A percentile compares a stretch with the other conserved stretches of the same genome.
phyloP scores from a whole-genome alignment of 345 rosid genomes.

The Triadica sebifera region DNA sequence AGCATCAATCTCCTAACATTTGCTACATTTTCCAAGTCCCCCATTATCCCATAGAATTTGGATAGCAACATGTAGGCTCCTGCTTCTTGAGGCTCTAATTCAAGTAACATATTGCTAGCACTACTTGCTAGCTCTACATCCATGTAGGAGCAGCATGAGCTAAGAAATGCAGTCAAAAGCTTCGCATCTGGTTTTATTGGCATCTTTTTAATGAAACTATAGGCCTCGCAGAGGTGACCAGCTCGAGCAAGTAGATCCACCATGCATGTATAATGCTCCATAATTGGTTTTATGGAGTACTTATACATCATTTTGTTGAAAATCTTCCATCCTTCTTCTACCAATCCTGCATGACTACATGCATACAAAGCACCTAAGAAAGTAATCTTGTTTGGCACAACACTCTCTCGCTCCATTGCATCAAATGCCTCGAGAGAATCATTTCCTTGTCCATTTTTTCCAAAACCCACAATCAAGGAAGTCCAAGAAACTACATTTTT shows the following conservation, averaged over 20 bases:
- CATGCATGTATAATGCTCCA: slow-evolving; percentile 33
- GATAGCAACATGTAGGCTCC: slow-evolving; percentile 34
- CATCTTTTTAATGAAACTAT: slow-evolving; percentile 24
- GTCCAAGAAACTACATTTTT: slow-evolving; percentile 34
- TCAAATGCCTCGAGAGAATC: slow-evolving; percentile 22
- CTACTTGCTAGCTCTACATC: slow-evolving; percentile 21
- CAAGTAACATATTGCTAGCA: slow-evolving; percentile 21
- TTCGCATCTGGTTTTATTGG: slow-evolving; percentile 26
- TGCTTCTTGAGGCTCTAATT: slow-evolving; percentile 29
- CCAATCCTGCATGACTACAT: slow-evolving; percentile 29
- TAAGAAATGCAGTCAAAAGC: slow-evolving; percentile 27
- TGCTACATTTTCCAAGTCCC: slow-evolving; percentile 25
- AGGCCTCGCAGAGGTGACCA: slow-evolving; percentile 15
- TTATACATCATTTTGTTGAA: slow-evolving; percentile 15
- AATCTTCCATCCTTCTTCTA: slow-evolving; percentile 18
- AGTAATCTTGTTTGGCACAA: slow-evolving; percentile 21
- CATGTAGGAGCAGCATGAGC: slow-evolving; percentile 27
- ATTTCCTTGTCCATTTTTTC: slow-evolving; percentile 27
- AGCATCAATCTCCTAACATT: slow-evolving; percentile 32
- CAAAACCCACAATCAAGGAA: slow-evolving; percentile 26
- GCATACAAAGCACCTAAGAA: slow-evolving; percentile 28
- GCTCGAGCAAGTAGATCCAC: slow-evolving; percentile 30
- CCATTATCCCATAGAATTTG: slow-evolving; percentile 21
- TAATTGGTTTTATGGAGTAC: slow-evolving; percentile 23
- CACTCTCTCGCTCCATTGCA: slow-evolving; percentile 20